Evolutionary conservation across 495 filamentous ascomycete species (phyloP), one percentile per base, ranked within the genome.

Genomic region (Aspergillus baeticus): DNA sequence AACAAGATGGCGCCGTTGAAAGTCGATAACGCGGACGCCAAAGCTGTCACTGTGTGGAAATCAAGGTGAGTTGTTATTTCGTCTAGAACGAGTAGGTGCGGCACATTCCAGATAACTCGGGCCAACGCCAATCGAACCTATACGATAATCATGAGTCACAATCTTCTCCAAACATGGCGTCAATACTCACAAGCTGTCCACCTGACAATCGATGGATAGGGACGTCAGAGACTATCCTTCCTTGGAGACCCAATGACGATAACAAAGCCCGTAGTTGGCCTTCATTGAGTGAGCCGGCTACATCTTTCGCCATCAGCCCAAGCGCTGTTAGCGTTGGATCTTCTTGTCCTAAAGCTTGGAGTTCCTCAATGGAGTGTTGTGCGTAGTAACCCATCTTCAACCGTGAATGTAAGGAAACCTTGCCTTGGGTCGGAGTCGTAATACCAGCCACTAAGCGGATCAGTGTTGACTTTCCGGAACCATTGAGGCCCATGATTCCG

Each of bases 41-140:
- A 73, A 5, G 87, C 88, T 6, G 77, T 78, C 26, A 92, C 87
- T 3, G 87, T 90, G 66, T 91, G 77, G 60, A 85, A 86, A 60
- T 95, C 90, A 34, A 95, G 71, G 73, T 93, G 90, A n/a, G 89
- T 95, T 10, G 88, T 93, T 15, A 87, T 85, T 66, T 95, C 90
- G 63, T 95, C 90, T 8, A 95, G 80, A 13, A 95, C 79, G 20
- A 95, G 79, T 21, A 88, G 75, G 23, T 91, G 88, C 42, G 90
- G 90, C 10, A 77, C 72, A 36, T 69, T 74, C 82, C 85, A 87
- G 34, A 92, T 65, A 3, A 92, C 68, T 46, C 81, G 71, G 10
- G 88, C 88, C 38, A 94, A 71, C 31, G 88, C 84, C n/a, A 89
- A 70, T 15, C 89, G 78, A n/a, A 92, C 89, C 70, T 82, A 33